Percentiles rank a stretch among this genome's conserved stretches.
These are phyloP conservation scores for Phaseolus lunatus DNA, from an alignment of 306 rosid species.

Conservation along the genomic window DNA sequence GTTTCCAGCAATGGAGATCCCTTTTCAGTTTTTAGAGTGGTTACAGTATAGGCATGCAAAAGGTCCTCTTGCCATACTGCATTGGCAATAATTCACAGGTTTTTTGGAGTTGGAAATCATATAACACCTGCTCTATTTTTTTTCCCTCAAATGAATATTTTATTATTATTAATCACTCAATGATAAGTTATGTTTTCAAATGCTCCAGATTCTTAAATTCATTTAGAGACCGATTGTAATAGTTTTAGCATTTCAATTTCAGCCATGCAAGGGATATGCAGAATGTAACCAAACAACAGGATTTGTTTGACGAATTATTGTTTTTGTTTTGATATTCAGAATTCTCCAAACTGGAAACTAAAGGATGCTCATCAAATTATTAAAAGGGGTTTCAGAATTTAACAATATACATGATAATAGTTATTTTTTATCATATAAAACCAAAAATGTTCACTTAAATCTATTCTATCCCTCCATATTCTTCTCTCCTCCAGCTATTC, in stretches of 20 bases:
- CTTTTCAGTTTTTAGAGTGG: constrained; percentile 33
- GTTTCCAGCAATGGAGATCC: constrained; percentile 38
- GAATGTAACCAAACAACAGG: constrained; percentile 10
- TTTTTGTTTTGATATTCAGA: background rate
- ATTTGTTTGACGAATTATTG: background rate
- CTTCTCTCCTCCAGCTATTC: background rate
- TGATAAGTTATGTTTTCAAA: background rate
- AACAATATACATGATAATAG: constrained; percentile 37
- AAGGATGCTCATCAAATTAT: constrained; percentile 18
- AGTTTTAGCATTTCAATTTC: constrained; percentile 1
- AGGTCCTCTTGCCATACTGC: constrained; percentile 2
- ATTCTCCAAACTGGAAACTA: constrained; percentile 26
- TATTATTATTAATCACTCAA: background rate
- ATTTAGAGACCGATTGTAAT: constrained; percentile 8
- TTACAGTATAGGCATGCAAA: constrained; percentile 27
- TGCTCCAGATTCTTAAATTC: background rate
- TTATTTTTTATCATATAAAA: constrained; percentile 22
- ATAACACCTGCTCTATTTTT: background rate
- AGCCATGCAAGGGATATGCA: constrained; percentile 5
- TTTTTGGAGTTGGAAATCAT: constrained; percentile 34
- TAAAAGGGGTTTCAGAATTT: constrained; percentile 22
- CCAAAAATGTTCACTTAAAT: background rate
- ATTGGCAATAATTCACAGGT: background rate
- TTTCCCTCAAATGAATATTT: background rate
- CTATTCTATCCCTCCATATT: background rate